Evolutionary conservation across 2,329 filamentous ascomycete species (phyloP).

Genomic region (Aspergillus cejpii): DNA sequence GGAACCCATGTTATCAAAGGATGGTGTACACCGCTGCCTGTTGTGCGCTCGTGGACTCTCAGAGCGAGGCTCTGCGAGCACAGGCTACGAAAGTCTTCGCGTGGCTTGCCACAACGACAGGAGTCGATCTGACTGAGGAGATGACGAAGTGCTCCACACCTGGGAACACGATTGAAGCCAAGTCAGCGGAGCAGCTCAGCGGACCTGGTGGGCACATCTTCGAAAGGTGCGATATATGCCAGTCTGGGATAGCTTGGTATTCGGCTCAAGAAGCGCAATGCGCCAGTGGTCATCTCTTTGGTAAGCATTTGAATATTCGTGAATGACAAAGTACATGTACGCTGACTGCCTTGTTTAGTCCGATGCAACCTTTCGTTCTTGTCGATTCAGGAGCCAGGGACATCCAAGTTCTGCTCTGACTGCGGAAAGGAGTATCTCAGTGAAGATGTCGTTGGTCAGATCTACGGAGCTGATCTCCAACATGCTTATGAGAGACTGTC

Average conservation of each 20-base stretch:
- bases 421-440: slow-evolving; percentile 47
- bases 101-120: slow-evolving; percentile 23
- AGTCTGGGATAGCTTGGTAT: slow-evolving; percentile 43
- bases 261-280: slow-evolving; percentile 46
- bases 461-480: slow-evolving; percentile 14
- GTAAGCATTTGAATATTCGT: slow-evolving; percentile 25
- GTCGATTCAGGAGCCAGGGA: slow-evolving; percentile 49
- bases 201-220: slow-evolving; percentile 24
- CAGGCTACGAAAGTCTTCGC: slow-evolving; percentile 24
- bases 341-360: slow-evolving; percentile 27
- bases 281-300: slow-evolving; percentile 47
- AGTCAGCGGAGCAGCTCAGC: slow-evolving; percentile 18
- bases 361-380: slow-evolving; percentile 51
- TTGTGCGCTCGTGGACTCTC: slow-evolving; percentile 29
- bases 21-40: slow-evolving; percentile 34
- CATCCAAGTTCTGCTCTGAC: slow-evolving; percentile 49
- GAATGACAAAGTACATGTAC: background rate
- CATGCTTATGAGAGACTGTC: slow-evolving; percentile 21
- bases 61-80: slow-evolving; percentile 18
- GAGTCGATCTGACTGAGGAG: slow-evolving; percentile 29
- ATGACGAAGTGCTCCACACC: slow-evolving; percentile 21
- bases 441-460: slow-evolving; percentile 33
- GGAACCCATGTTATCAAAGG: slow-evolving; percentile 23
- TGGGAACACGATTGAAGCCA: slow-evolving; percentile 19
- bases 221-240: slow-evolving; percentile 51